These are phyloP conservation scores for Dryas alaskensis DNA, from an alignment of 306 rosid genomes.

Conservation along the genomic window DNA sequence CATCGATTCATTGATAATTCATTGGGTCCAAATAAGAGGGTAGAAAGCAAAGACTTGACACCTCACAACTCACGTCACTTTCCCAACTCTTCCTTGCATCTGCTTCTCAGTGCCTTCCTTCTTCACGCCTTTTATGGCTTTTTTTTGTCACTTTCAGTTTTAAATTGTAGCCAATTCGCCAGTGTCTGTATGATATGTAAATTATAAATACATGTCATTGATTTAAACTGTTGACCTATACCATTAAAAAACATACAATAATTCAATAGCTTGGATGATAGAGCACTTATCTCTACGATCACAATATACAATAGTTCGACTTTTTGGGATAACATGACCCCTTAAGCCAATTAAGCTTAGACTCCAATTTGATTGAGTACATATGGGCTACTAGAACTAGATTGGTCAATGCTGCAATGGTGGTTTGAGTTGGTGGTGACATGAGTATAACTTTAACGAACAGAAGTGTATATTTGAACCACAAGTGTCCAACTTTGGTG, in stretches of 20 bases:
- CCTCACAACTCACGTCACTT: neutral
- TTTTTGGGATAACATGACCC: too few species aligned
- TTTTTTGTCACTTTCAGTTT: neutral
- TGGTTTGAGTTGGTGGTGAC: neutral
- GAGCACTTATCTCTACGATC: too few species aligned
- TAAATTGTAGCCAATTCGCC: neutral
- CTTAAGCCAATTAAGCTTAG: neutral
- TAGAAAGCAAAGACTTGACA: neutral
- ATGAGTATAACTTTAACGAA: neutral
- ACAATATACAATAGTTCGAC: too few species aligned
- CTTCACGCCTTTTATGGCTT: neutral
- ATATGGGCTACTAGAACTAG: neutral
- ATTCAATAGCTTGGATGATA: too few species aligned
- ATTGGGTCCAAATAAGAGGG: slow-evolving; percentile 17
- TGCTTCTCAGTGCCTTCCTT: slow-evolving; percentile 14
- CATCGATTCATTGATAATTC: too few species aligned
- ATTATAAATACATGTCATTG: too few species aligned
- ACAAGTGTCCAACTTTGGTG: slow-evolving; percentile 4
- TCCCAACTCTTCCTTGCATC: neutral
- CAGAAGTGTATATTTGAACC: slow-evolving; percentile 11
- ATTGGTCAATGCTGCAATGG: slow-evolving; percentile 7
- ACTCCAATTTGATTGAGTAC: neutral
- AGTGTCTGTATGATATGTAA: too few species aligned
- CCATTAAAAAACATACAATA: too few species aligned
- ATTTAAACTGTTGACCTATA: too few species aligned